Conservation (phyloP, 2,329 filamentous ascomycete genomes). For the Colletotrichum shisoi region DNA sequence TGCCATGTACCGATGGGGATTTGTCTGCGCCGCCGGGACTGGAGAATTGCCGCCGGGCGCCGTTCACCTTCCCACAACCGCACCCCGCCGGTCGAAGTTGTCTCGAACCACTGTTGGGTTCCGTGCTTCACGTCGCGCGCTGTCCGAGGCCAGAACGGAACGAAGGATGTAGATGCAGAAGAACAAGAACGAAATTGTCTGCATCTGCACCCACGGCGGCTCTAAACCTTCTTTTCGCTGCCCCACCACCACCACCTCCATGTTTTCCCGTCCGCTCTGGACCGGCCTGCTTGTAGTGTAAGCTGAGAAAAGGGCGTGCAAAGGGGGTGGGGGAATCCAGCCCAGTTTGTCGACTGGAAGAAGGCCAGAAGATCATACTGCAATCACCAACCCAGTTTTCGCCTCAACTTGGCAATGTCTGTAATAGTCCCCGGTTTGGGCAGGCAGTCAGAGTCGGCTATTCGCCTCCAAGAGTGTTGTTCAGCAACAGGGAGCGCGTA, state of each 20-base stretch:
- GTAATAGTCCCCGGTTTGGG: not conserved
- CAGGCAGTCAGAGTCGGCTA: not conserved
- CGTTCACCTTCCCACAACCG: not conserved
- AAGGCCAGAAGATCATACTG: constrained; percentile 14
- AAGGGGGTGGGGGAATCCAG: not conserved
- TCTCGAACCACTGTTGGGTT: constrained; percentile 2
- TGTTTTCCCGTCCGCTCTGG: not conserved
- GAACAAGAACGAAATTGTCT: not conserved
- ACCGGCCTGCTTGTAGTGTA: not conserved
- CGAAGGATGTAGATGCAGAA: not conserved
- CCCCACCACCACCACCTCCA: not conserved
- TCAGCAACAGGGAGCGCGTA: not conserved
- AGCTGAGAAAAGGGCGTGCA: not conserved
- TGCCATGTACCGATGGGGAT: not conserved
- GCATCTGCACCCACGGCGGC: constrained; percentile 29
- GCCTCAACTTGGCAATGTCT: constrained; percentile 8
- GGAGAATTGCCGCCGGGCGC: not conserved
- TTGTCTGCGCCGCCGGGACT: not conserved
- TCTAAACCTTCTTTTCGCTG: constrained; percentile 34
- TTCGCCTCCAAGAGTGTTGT: not conserved
- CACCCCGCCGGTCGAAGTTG: not conserved
- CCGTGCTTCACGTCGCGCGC: constrained; percentile 13
- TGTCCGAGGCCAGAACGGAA: not conserved
- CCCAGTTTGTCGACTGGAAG: not conserved
- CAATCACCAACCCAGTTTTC: constrained; percentile 28